Conservation (phyloP, 1,284 basidiomycete genomes). For the Sporisorium iseilematis-ciliati region DNA sequence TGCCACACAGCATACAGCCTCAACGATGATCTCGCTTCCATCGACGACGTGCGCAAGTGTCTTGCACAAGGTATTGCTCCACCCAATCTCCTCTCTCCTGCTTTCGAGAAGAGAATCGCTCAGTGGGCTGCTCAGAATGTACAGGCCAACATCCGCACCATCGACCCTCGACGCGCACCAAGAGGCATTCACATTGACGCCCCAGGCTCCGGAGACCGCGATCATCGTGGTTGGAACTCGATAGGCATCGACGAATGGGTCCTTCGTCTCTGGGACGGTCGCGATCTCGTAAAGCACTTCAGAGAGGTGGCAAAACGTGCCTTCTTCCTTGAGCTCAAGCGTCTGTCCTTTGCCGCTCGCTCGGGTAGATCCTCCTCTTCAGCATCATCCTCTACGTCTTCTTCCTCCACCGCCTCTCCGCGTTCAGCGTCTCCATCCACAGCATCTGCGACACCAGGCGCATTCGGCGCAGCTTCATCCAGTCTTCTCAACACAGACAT, state of each 20-base stretch:
- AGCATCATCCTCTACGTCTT: constrained; percentile 18
- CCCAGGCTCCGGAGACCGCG: constrained; percentile 46
- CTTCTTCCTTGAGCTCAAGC: constrained; percentile 54
- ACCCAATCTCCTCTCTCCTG: constrained; percentile 43
- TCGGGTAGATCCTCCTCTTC: constrained; percentile 21
- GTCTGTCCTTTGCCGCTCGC: constrained; percentile 28
- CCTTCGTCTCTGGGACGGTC: constrained; percentile 51
- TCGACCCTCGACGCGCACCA: constrained; percentile 43
- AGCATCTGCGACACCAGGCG: background rate
- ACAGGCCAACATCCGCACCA: constrained; percentile 47
- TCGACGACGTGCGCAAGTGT: constrained; percentile 40
- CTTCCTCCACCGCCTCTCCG: constrained; percentile 20
- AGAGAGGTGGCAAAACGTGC: constrained; percentile 44
- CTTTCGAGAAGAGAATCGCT: constrained; percentile 46
- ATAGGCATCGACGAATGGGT: constrained; percentile 59
- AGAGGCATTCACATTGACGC: constrained; percentile 52
- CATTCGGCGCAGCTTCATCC: background rate
- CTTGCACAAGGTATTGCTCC: constrained; percentile 41
- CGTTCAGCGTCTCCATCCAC: constrained; percentile 20
- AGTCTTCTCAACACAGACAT: constrained; percentile 39
- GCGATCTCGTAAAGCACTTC: constrained; percentile 50
- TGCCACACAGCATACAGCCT: constrained; percentile 45
- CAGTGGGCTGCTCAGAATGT: constrained; percentile 55
- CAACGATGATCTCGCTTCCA: constrained; percentile 41
- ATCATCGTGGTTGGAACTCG: constrained; percentile 40